Evolutionary conservation across 1,139 yeast species (phyloP).

Genomic region (Debaryomycetaceae sp.): DNA sequence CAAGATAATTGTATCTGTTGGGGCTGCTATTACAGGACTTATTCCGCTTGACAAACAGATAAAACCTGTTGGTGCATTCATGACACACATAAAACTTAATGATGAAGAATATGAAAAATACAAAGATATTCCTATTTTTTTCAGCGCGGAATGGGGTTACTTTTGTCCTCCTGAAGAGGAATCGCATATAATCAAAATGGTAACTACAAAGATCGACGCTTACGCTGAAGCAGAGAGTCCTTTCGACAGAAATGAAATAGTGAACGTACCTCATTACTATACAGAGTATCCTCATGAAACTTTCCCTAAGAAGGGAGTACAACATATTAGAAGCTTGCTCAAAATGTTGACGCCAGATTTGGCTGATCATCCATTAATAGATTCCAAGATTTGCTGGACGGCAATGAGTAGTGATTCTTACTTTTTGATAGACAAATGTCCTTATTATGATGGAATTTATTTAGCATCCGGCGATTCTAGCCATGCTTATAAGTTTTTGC

Average conservation of each 20-base stretch:
- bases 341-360: slow-evolving; percentile 13
- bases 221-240: slow-evolving; percentile 1
- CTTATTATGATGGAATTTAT: slow-evolving; percentile 10
- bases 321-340: slow-evolving; percentile 16
- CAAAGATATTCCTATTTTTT: slow-evolving; percentile 29
- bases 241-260: not conserved
- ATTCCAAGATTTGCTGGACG: slow-evolving; percentile 17
- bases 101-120: slow-evolving; percentile 20
- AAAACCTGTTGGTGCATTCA: slow-evolving; percentile 31
- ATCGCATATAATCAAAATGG: slow-evolving; percentile 12
- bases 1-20: slow-evolving; percentile 23
- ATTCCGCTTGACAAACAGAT: slow-evolving; percentile 28
- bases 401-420: slow-evolving; percentile 16
- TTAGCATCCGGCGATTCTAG: slow-evolving; percentile 19
- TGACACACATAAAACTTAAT: slow-evolving; percentile 28
- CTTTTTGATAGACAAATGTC: slow-evolving; percentile 16
- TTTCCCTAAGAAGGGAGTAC: slow-evolving; percentile 18
- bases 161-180: slow-evolving; percentile 22
- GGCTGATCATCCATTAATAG: slow-evolving; percentile 9
- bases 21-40: slow-evolving; percentile 28
- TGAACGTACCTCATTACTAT: slow-evolving; percentile 7
- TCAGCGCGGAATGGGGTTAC: slow-evolving; percentile 44
- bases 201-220: not conserved
- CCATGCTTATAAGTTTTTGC: slow-evolving; percentile 17
- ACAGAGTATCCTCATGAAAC: slow-evolving; percentile 17